Base-by-base conservation (phyloP, 2,329 filamentous ascomycete genomes). In the Phialocephala subalpina region DNA sequence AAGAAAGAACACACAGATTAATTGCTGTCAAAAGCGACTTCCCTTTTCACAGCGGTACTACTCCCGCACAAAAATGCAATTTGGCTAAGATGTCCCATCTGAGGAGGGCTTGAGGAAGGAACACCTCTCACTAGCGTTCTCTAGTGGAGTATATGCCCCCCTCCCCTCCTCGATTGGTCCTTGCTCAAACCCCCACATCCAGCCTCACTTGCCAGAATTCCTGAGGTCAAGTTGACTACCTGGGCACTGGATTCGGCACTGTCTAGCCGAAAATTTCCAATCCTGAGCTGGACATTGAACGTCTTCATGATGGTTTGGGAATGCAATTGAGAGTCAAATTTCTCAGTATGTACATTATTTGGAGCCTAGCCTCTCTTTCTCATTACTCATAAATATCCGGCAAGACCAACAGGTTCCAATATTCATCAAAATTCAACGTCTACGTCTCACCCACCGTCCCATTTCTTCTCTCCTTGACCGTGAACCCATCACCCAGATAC, bases 401-500 rank as follows among this genome's bases (percentile, higher is more conserved):
- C 49, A 53, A 33, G 3, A 53, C 49, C 22, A 53, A 53, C 29
- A 53, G 29, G 3, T 53, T n/a, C 49, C 49, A 53, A 29, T 53
- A 53, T 22, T 53, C 49, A 2, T 29, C 49, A 53, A 53, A 53
- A 53, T 53, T 33, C 49, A 53, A 53, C 2, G 49, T 53, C 49
- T 53, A 22, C 12, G 49, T 53, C 9, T 53, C 49, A n/a, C 49
- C 49, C 20, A 53, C 49, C 11, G 49, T 53, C 11, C 49, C 49
- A 33, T 53, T 53, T 12, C 49, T 53, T 22, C 49, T 53, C 49
- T 53, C 49, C 49, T 53, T 53, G 5, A 53, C 49, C 11, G 49
- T 33, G 20, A 53, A 53, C 12, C 49, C 49, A 29, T 53, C 49
- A 16, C 49, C 49, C 14, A 53, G 29, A 25, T 53, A 53, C 9